These are phyloP conservation scores for Nothopassalora personata DNA, from an alignment of 2,329 filamentous ascomycete genomes.

Conservation along the genomic window DNA sequence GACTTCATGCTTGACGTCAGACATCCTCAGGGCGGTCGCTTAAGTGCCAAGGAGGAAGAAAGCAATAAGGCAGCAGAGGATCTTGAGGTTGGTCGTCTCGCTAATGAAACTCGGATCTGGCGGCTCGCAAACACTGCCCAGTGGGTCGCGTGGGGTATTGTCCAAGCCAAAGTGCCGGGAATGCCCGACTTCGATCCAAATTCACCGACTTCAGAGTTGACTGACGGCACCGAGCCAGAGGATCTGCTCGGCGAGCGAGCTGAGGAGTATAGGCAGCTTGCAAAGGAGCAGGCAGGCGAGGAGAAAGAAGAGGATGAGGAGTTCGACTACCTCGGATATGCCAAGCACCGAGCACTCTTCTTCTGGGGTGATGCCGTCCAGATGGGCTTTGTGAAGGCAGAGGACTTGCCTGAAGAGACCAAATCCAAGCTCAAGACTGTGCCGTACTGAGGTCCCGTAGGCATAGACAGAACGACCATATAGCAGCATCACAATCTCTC, in stretches of 20 bases:
- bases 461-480: background rate
- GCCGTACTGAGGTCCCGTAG: constrained; percentile 47
- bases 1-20: constrained; percentile 71
- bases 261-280: constrained; percentile 23
- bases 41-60: constrained; percentile 19
- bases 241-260: constrained; percentile 30
- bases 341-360: constrained; percentile 84
- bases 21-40: constrained; percentile 38
- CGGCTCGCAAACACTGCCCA: constrained; percentile 78
- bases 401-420: constrained; percentile 70
- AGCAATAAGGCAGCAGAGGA: constrained; percentile 59
- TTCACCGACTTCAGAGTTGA: constrained; percentile 13
- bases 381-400: constrained; percentile 66
- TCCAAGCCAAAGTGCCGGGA: constrained; percentile 82
- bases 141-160: constrained; percentile 95
- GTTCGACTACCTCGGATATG: constrained; percentile 90
- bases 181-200: constrained; percentile 49
- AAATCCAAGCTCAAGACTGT: constrained; percentile 62
- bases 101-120: constrained; percentile 80
- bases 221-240: constrained; percentile 26
- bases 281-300: constrained; percentile 31
- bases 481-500: background rate
- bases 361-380: constrained; percentile 88
- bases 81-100: constrained; percentile 60
- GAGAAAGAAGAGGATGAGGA: constrained; percentile 61